These are phyloP conservation scores for Arachnopeziza araneosa DNA, from an alignment of 2,329 filamentous ascomycete species.

Conservation along the genomic window DNA sequence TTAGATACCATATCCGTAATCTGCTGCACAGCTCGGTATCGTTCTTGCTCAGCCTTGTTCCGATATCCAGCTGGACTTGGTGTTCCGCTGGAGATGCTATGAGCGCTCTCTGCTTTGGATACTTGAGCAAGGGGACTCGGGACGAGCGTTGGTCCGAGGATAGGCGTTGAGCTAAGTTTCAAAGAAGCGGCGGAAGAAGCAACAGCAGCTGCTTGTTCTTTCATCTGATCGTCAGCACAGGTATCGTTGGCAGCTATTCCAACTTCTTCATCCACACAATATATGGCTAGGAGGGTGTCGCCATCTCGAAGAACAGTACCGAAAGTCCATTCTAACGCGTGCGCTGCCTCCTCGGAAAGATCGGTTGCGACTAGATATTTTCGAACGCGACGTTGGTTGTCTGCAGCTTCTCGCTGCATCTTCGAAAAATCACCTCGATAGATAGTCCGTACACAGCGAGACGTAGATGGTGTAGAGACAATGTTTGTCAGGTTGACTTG, in stretches of 20 bases:
- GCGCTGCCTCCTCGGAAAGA: conserved; percentile 86
- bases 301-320: conserved; percentile 91
- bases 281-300: conserved; percentile 88
- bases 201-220: conserved; percentile 69
- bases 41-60: conserved; percentile 67
- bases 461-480: conserved; percentile 66
- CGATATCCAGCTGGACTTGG: conserved; percentile 37
- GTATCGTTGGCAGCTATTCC: conserved; percentile 41
- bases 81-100: conserved; percentile 17
- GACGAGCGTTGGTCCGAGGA: conserved; percentile 10
- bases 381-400: conserved; percentile 70
- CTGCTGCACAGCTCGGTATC: conserved; percentile 71
- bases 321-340: conserved; percentile 95
- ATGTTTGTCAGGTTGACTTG: conserved; percentile 76
- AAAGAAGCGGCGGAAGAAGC: conserved; percentile 43
- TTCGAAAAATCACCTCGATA: conserved; percentile 79
- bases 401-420: conserved; percentile 71
- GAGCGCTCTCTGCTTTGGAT: conserved; percentile 5
- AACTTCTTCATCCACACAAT: conserved; percentile 85
- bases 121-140: conserved; percentile 19
- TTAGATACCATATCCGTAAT: conserved; percentile 83
- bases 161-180: conserved; percentile 21
- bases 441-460: conserved; percentile 83
- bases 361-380: conserved; percentile 97
- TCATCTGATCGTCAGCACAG: conserved; percentile 62